Evolutionary conservation across 805 yeast genomes (phyloP).

Genomic region (Kuraishia ogatae): DNA sequence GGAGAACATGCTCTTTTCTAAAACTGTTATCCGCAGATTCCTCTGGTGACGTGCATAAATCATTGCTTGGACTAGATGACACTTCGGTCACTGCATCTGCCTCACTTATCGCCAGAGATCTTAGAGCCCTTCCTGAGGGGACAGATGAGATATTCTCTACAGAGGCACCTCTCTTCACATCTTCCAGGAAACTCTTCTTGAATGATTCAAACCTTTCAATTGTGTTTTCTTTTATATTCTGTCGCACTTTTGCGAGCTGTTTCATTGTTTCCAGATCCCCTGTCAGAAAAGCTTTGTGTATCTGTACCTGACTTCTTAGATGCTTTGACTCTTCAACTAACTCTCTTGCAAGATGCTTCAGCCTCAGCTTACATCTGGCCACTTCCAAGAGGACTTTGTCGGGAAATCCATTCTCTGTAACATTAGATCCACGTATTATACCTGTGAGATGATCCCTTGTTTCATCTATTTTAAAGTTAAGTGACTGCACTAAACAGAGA

Average conservation of each 20-base stretch:
- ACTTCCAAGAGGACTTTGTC: not conserved
- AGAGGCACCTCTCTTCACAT: not conserved
- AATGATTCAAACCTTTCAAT: constrained; percentile 2
- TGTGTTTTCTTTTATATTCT: constrained; percentile 10
- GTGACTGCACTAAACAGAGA: constrained; percentile 25
- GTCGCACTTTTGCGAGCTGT: constrained; percentile 9
- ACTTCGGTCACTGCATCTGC: not conserved
- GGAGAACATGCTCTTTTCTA: not conserved
- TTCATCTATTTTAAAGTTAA: constrained; percentile 16
- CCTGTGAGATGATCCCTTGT: constrained; percentile 6
- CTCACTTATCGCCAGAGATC: not conserved
- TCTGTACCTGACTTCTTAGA: constrained; percentile 9
- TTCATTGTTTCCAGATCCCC: constrained; percentile 18
- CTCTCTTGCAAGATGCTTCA: constrained; percentile 14
- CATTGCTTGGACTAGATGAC: not conserved
- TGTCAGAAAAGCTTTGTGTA: constrained; percentile 14
- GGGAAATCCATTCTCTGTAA: not conserved
- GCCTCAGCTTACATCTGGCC: not conserved
- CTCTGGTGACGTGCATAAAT: not conserved
- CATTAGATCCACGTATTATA: not conserved
- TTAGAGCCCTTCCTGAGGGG: not conserved
- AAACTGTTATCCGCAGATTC: not conserved
- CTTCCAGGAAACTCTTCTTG: not conserved
- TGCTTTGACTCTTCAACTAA: constrained; percentile 16
- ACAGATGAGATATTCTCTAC: not conserved